Percentiles rank a stretch among this genome's conserved stretches.
phyloP scores from a whole-genome alignment of 1,284 basidiomycete genomes.

The Pseudozyma tsukubaensis region DNA sequence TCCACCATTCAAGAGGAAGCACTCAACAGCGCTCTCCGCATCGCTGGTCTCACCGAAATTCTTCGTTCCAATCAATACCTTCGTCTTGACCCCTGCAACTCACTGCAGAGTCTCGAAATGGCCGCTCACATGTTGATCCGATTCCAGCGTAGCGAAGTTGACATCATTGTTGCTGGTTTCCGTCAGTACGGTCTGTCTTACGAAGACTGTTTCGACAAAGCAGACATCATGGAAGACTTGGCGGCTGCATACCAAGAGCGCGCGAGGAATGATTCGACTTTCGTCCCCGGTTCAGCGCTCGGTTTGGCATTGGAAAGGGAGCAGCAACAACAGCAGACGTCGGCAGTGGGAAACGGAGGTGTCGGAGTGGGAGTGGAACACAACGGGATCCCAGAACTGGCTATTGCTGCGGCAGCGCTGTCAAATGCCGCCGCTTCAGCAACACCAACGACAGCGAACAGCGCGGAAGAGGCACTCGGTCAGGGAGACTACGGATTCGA shows the following conservation, averaged over 20 bases:
- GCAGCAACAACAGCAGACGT: too few species aligned
- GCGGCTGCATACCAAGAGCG: slow-evolving; percentile 40
- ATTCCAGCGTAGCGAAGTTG: slow-evolving; percentile 73
- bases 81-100: slow-evolving; percentile 55
- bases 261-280: slow-evolving; percentile 30
- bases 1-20: slow-evolving; percentile 75
- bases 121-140: slow-evolving; percentile 48
- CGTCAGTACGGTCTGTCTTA: slow-evolving; percentile 78
- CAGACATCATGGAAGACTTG: slow-evolving; percentile 72
- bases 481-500: too few species aligned
- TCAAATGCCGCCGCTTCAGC: slow-evolving; percentile 29
- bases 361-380: slow-evolving; percentile 7
- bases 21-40: slow-evolving; percentile 82
- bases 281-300: slow-evolving; percentile 40
- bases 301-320: slow-evolving; percentile 39
- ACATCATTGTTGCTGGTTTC: slow-evolving; percentile 83
- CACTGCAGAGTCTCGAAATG: slow-evolving; percentile 34
- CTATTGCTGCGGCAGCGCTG: slow-evolving; percentile 45
- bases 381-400: slow-evolving; percentile 36
- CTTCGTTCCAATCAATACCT: slow-evolving; percentile 52
- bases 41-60: slow-evolving; percentile 80
- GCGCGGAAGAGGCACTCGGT: too few species aligned
- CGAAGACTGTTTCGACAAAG: slow-evolving; percentile 84
- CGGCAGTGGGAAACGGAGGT: too few species aligned
- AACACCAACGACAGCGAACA: background rate